Percentiles rank a stretch among this genome's conserved stretches.
These are phyloP conservation scores for Neotropicomus parvogracilis DNA, from an alignment of 1,284 basidiomycete genomes.

Conservation along the genomic window DNA sequence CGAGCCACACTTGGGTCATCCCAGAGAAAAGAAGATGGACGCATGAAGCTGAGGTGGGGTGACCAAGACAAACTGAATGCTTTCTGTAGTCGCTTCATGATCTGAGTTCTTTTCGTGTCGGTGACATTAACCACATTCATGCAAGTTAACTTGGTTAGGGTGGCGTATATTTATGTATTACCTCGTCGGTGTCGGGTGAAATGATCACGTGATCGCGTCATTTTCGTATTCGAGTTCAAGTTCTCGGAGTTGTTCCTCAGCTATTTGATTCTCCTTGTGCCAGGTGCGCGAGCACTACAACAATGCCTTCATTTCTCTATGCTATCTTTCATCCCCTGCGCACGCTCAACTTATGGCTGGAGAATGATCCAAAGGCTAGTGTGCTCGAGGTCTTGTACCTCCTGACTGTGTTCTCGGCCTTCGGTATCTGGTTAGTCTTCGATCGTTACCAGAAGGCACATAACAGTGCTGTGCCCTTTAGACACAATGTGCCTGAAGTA, in stretches of 20 bases:
- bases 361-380: conserved; percentile 43
- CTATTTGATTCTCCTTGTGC: conserved; percentile 2
- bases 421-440: conserved; percentile 74
- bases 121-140: not conserved
- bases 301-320: conserved; percentile 40
- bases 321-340: conserved; percentile 50
- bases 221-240: conserved; percentile 8
- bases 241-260: conserved; percentile 10
- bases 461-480: conserved; percentile 69
- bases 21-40: not conserved
- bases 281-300: conserved; percentile 6
- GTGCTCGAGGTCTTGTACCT: conserved; percentile 55
- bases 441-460: conserved; percentile 67
- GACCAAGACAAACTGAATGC: not conserved
- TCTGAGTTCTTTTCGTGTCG: not conserved
- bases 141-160: too few species aligned
- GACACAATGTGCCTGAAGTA: conserved; percentile 57
- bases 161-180: too few species aligned
- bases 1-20: conserved; percentile 8
- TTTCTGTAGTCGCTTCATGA: not conserved
- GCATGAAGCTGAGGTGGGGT: not conserved
- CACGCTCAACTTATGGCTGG: conserved; percentile 44
- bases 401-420: conserved; percentile 61
- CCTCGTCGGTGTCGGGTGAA: too few species aligned
- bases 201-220: conserved; percentile 21